These are phyloP conservation scores for Cardamine occulta DNA, from an alignment of 345 rosid genomes.

Conservation along the genomic window DNA sequence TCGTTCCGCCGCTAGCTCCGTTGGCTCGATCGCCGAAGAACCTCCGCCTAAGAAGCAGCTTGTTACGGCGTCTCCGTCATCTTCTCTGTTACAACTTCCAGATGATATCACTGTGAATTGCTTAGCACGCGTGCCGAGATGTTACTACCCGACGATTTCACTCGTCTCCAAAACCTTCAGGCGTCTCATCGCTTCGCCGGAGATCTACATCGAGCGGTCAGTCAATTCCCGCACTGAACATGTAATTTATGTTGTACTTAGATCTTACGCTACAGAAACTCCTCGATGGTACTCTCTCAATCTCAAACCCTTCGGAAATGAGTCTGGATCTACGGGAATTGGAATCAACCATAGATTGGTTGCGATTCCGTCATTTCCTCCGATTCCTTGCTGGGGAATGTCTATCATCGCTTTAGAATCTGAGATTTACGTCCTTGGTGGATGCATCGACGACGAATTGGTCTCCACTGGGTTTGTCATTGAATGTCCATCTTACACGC, in stretches of 20 bases:
- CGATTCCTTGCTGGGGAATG: slow-evolving; percentile 41
- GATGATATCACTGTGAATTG: neutral
- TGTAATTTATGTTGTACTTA: slow-evolving; percentile 8
- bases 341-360: neutral
- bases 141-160: slow-evolving; percentile 29
- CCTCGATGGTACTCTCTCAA: slow-evolving; percentile 36
- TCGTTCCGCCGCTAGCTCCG: neutral
- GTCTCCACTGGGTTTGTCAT: slow-evolving; percentile 28
- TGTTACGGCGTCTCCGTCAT: neutral
- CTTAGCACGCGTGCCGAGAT: slow-evolving; percentile 34
- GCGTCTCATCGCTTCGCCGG: slow-evolving; percentile 28
- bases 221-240: neutral
- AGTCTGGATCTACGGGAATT: neutral
- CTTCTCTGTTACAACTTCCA: neutral
- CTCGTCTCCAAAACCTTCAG: slow-evolving; percentile 27
- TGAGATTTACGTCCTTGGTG: slow-evolving; percentile 30
- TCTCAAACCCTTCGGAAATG: neutral
- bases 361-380: slow-evolving; percentile 29
- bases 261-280: slow-evolving; percentile 18
- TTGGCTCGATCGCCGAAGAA: neutral
- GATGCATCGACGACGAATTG: slow-evolving; percentile 8
- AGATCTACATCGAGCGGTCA: slow-evolving; percentile 22
- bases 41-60: neutral
- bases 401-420: slow-evolving; percentile 4
- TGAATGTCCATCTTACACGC: slow-evolving; percentile 12